Conservation (phyloP, 169 alveolate genomes). For the Toxoplasma gondii region DNA sequence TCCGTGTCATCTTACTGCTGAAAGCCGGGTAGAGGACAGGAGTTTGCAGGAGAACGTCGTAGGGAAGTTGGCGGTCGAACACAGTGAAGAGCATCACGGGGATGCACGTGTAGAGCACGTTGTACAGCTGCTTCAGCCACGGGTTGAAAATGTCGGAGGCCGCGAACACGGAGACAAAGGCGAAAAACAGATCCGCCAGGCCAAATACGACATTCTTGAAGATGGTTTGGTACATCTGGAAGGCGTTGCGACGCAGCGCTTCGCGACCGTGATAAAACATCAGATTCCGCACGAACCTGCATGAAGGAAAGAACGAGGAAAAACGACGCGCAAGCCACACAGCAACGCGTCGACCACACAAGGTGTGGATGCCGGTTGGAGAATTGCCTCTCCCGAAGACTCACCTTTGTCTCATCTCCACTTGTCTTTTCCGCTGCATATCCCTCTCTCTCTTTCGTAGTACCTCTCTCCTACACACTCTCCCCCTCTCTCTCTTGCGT, state of each 20-base stretch:
- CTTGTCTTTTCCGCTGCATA: too few species aligned
- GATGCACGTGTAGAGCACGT: slow-evolving; percentile 79
- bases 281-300: slow-evolving; percentile 77
- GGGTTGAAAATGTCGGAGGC: slow-evolving; percentile 82
- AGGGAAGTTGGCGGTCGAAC: slow-evolving; percentile 83
- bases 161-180: slow-evolving; percentile 71
- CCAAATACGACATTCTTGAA: slow-evolving; percentile 66
- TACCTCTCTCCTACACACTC: too few species aligned
- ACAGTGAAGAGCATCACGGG: slow-evolving; percentile 81
- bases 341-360: neutral
- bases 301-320: too few species aligned
- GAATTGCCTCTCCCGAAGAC: too few species aligned
- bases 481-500: too few species aligned
- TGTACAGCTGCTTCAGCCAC: slow-evolving; percentile 81
- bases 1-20: slow-evolving; percentile 21
- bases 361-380: neutral
- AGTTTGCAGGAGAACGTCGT: slow-evolving; percentile 74
- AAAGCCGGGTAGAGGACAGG: slow-evolving; percentile 77
- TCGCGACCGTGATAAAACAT: slow-evolving; percentile 90
- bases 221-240: slow-evolving; percentile 78
- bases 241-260: slow-evolving; percentile 82
- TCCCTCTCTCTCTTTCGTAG: too few species aligned
- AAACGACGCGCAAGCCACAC: neutral
- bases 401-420: too few species aligned
- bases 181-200: slow-evolving; percentile 64